phyloP scores from a whole-genome alignment of 306 rosid species.

The Sesbania bispinosa region DNA sequence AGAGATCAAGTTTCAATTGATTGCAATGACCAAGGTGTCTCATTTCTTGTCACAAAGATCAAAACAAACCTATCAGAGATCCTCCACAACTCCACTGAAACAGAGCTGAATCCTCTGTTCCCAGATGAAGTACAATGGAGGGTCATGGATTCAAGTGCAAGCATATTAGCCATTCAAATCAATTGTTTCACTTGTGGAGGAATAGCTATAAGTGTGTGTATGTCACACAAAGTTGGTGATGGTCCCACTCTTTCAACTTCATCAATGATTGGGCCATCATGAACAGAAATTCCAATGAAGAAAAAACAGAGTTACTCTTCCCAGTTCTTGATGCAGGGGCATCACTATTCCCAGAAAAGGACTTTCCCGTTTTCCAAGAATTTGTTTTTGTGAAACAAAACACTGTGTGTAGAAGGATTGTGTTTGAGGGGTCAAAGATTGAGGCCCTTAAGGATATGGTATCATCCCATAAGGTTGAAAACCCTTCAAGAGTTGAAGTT shows the following conservation, averaged over 20 bases:
- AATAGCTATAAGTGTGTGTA: conserved; percentile 27
- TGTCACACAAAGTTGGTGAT: conserved; percentile 47
- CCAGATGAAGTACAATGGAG: too few species aligned
- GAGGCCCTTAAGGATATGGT: conserved; percentile 9
- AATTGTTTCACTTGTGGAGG: conserved; percentile 44
- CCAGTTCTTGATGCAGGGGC: too few species aligned
- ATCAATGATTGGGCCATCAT: conserved; percentile 40
- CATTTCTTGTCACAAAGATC: conserved; percentile 14
- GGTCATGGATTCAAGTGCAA: too few species aligned
- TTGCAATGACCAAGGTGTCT: too few species aligned
- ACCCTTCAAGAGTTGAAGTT: neutral
- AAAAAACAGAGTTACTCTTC: too few species aligned
- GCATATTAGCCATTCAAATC: too few species aligned
- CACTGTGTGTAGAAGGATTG: conserved; percentile 17
- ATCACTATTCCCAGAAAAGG: neutral
- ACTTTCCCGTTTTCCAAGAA: conserved; percentile 18
- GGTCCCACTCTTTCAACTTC: conserved; percentile 28
- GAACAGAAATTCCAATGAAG: neutral
- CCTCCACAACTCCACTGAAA: conserved; percentile 14
- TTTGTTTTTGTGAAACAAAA: neutral
- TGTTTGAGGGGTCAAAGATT: conserved; percentile 26
- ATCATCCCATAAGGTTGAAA: neutral
- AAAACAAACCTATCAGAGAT: conserved; percentile 1
- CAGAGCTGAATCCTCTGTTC: too few species aligned
- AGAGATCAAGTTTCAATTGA: conserved; percentile 5